Evolutionary conservation across 768 basidiomycete genomes (phyloP), one percentile per base, ranked within the genome.

Genomic region (Cystobasidium ongulense): DNA sequence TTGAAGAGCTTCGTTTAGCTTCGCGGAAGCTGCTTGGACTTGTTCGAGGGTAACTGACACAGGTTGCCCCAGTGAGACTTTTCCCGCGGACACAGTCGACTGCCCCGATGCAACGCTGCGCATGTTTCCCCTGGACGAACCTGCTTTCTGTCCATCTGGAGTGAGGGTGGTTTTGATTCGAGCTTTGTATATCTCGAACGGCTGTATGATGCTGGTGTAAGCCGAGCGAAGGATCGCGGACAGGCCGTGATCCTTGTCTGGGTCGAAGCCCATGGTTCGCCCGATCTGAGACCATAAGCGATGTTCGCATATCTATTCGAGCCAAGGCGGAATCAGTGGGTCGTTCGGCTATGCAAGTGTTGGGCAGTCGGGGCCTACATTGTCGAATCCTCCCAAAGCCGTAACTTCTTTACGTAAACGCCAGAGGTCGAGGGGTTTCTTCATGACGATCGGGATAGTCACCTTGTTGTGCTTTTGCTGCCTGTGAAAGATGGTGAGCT

Each of bases 401-500:
- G 90, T 87, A 31, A 97, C 95, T 81, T 95, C 74, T 33, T 73
- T 75, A n/a, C 74, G 61, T 36, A 99, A 83, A 73, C 89, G 85
- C 91, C 92, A 98, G 21, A 99, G 84, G 84, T 99, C 96, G 65
- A 99, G 84, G 0, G 92, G 86, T 79, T 91, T 90, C 81, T 91
- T 88, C 81, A 92, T 92, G 80, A 99, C 91, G 36, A 89, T 90
- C 73, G 96, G 96, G 38, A 97, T 89, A n/a, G 88, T 88, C 29
- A 97, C 88, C 76, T 90, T 88, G 74, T 88, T 85, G 80, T 92
- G 27, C 29, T 38, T 31, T 82, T 94, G 92, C 81, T 97, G 94
- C 78, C 90, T 89, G 82, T 98, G 96, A 81, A 90, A 99, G 78
- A 91, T 89, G 82, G 94, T 94, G 62, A 99, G 86, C 82, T 96